phyloP scores from a whole-genome alignment of 2,329 filamentous ascomycete genomes.

The Microsporum audouinii region DNA sequence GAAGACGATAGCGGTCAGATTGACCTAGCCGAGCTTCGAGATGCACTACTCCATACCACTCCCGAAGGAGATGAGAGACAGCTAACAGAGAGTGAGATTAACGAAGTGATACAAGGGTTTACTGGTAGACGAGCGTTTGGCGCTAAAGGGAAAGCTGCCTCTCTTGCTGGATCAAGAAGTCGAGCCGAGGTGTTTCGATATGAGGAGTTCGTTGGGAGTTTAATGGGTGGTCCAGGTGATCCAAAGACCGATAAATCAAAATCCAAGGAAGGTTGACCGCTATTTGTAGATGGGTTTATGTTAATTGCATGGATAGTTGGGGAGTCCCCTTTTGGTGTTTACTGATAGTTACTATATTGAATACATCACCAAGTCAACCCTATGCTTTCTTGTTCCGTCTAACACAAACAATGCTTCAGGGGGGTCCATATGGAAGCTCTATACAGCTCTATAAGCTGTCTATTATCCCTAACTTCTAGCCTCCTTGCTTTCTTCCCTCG shows the following conservation, averaged over 20 bases:
- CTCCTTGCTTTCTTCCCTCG: background rate
- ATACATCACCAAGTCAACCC: background rate
- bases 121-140: conserved; percentile 73
- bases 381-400: background rate
- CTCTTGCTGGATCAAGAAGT: conserved; percentile 43
- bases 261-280: conserved; percentile 11
- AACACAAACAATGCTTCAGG: background rate
- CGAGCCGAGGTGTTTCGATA: conserved; percentile 87
- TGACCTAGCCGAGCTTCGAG: conserved; percentile 68
- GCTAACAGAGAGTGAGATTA: conserved; percentile 63
- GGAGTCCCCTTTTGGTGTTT: background rate
- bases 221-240: conserved; percentile 44
- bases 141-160: conserved; percentile 39
- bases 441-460: background rate
- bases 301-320: background rate
- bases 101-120: conserved; percentile 78
- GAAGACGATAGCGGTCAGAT: conserved; percentile 91
- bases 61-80: conserved; percentile 57
- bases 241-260: background rate
- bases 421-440: background rate
- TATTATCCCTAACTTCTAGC: too few relatives aligned
- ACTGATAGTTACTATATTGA: background rate
- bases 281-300: background rate
- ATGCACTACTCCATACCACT: conserved; percentile 69
- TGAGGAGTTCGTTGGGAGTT: conserved; percentile 72